Evolutionary conservation across 345 rosid species (phyloP).

Genomic region (Mercurialis annua): DNA sequence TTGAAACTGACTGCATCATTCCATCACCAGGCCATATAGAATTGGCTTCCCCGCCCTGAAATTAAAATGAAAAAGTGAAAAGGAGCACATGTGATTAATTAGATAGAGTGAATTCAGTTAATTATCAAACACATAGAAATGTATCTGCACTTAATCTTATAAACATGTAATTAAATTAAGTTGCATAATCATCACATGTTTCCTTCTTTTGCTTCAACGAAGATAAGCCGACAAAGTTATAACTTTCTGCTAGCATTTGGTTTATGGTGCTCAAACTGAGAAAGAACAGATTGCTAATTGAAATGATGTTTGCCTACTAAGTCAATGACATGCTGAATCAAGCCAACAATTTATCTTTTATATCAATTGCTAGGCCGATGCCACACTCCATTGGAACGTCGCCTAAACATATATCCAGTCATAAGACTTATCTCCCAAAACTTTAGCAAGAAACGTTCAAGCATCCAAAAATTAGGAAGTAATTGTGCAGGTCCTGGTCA

Average conservation of each 20-base stretch:
- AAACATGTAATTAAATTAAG: neutral
- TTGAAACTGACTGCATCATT: conserved; percentile 54
- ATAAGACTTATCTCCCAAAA: neutral
- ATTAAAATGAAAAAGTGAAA: neutral
- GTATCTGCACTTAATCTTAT: neutral
- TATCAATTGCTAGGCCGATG: neutral
- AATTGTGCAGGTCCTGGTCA: neutral
- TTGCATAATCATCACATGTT: neutral
- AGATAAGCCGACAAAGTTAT: neutral
- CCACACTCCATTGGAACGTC: neutral
- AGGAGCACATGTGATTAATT: neutral
- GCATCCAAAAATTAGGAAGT: neutral
- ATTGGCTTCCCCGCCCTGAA: conserved; percentile 63
- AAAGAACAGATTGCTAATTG: no score
- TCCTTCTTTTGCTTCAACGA: neutral
- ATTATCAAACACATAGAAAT: neutral
- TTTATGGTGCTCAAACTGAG: no score
- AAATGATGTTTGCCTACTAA: neutral
- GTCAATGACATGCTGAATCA: neutral
- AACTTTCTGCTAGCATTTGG: no score
- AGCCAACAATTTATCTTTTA: neutral
- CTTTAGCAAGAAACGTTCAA: neutral
- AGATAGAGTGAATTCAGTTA: neutral
- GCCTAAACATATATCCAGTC: neutral
- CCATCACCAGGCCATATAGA: conserved; percentile 75